Evolutionary conservation across 2,329 filamentous ascomycete species (phyloP).

Genomic region (Cladorrhinum sp.): DNA sequence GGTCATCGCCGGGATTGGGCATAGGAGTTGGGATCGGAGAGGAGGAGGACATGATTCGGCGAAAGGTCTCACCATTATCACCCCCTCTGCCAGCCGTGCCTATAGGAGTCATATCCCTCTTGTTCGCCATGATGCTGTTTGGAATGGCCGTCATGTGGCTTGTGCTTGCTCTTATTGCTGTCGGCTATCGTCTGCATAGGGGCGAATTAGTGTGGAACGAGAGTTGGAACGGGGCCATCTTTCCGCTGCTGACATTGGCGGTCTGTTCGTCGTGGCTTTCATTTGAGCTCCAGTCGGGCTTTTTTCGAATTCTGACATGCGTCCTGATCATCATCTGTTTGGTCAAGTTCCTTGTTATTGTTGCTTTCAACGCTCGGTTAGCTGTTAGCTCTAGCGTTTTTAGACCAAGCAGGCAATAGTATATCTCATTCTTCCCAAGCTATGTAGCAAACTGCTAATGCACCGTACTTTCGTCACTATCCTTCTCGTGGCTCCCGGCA

Average conservation of each 20-base stretch:
- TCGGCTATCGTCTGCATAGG: neutral
- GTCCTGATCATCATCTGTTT: conserved; percentile 9
- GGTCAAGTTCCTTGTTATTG: conserved; percentile 8
- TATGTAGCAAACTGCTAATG: too few species aligned
- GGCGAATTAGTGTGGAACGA: conserved; percentile 13
- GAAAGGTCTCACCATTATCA: neutral
- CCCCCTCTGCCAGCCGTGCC: neutral
- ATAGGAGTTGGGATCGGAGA: too few species aligned
- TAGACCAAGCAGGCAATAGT: neutral
- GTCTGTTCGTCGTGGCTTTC: conserved; percentile 8
- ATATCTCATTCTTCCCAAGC: too few species aligned
- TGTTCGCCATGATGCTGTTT: conserved; percentile 12
- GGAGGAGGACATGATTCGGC: neutral
- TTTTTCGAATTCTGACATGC: conserved; percentile 13
- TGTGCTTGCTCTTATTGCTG: conserved; percentile 4
- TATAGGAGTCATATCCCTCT: conserved; percentile 10
- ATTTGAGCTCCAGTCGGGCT: conserved; percentile 5
- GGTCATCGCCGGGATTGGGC: too few species aligned
- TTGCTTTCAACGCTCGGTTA: neutral
- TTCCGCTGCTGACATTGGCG: conserved; percentile 9
- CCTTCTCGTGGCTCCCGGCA: too few species aligned
- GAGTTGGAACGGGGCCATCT: conserved; percentile 12
- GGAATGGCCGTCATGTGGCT: conserved; percentile 17
- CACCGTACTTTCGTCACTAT: too few species aligned
- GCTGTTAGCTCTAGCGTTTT: neutral